These are phyloP conservation scores for Paramecium tetraurelia DNA, from an alignment of 73 alveolate species.

Conservation along the genomic window DNA sequence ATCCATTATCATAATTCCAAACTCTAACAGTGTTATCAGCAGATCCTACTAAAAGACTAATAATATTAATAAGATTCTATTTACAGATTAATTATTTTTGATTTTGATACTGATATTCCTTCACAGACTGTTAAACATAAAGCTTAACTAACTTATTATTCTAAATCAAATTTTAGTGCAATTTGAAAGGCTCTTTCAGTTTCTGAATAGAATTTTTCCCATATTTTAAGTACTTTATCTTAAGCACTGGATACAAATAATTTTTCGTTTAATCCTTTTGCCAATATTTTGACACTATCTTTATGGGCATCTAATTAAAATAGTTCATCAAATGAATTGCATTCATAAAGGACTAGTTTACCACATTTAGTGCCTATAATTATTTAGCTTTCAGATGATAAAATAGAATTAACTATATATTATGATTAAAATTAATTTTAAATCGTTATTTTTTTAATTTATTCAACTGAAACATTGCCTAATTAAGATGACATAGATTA, in stretches of 20 bases:
- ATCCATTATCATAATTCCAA: neutral
- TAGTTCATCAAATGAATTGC: neutral
- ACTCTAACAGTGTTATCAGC: slow-evolving; percentile 8
- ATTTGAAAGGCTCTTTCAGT: neutral
- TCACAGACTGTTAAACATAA: slow-evolving; percentile 2
- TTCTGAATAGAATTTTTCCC: neutral
- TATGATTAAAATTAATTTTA: neutral
- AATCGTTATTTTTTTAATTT: neutral
- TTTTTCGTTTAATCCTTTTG: neutral
- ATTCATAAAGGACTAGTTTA: neutral
- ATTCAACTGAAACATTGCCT: neutral
- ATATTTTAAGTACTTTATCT: neutral
- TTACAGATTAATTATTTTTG: neutral
- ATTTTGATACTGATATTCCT: neutral
- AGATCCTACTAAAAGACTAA: neutral
- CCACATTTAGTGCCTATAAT: slow-evolving; percentile 21
- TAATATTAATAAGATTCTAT: neutral
- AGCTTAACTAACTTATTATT: neutral
- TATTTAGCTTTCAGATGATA: neutral
- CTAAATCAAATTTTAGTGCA: neutral
- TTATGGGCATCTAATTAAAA: slow-evolving; percentile 7
- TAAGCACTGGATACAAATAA: neutral
- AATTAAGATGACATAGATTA: neutral
- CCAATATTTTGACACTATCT: neutral
- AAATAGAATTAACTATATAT: neutral